A percentile compares a stretch with the other conserved stretches of the same genome.
These are phyloP conservation scores for Amniculicola lignicola DNA, from an alignment of 495 filamentous ascomycete genomes.

Conservation along the genomic window DNA sequence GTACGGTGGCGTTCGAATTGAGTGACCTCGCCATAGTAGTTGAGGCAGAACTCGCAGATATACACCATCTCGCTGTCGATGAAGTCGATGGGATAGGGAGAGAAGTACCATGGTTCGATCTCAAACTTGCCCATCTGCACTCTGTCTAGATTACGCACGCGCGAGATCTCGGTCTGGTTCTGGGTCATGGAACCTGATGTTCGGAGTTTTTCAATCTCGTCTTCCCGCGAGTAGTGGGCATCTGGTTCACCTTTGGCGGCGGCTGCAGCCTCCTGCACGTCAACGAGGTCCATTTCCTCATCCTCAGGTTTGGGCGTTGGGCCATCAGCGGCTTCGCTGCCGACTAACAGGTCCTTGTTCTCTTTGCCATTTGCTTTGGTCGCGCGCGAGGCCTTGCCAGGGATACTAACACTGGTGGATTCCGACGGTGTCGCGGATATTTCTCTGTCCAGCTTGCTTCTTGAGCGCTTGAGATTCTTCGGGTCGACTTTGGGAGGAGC, in stretches of 20 bases:
- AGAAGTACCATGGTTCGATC: slow-evolving; percentile 98
- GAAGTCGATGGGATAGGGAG: slow-evolving; percentile 87
- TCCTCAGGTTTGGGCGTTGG: slow-evolving; percentile 58
- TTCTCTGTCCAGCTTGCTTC: slow-evolving; percentile 53
- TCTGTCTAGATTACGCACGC: slow-evolving; percentile 86
- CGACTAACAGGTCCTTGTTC: slow-evolving; percentile 54
- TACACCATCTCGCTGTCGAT: slow-evolving; percentile 83
- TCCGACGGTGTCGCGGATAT: slow-evolving; percentile 56
- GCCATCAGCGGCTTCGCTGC: slow-evolving; percentile 44
- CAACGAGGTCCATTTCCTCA: slow-evolving; percentile 60
- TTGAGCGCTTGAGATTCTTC: slow-evolving; percentile 56
- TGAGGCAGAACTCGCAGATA: slow-evolving; percentile 96
- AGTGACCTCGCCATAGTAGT: slow-evolving; percentile 76
- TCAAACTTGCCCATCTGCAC: slow-evolving; percentile 92
- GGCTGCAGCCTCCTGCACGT: slow-evolving; percentile 59
- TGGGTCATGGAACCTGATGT: slow-evolving; percentile 97
- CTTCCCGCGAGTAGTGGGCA: slow-evolving; percentile 70
- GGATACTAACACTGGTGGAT: slow-evolving; percentile 46
- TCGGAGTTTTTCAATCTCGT: slow-evolving; percentile 92
- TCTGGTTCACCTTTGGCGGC: slow-evolving; percentile 52
- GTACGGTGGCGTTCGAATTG: slow-evolving; percentile 78
- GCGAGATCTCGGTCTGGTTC: slow-evolving; percentile 93
- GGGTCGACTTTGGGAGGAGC: slow-evolving; percentile 42
- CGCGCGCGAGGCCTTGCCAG: slow-evolving; percentile 50
- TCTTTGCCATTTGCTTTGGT: slow-evolving; percentile 64